These are phyloP conservation scores for Millerozyma miso DNA, from an alignment of 805 yeast genomes.

Conservation along the genomic window DNA sequence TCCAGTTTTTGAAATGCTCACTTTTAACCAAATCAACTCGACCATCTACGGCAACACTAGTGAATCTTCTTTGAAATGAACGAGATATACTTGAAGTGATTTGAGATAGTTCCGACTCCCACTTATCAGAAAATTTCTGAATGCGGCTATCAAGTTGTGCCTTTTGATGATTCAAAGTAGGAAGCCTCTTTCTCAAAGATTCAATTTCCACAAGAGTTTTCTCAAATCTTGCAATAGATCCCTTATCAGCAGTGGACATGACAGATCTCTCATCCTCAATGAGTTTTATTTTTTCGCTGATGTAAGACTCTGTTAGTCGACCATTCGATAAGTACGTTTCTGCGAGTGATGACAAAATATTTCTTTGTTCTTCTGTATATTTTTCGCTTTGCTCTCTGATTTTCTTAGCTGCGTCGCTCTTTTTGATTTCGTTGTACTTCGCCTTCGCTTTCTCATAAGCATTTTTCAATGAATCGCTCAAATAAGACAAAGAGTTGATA, in stretches of 20 bases:
- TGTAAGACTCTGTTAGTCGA: conserved; percentile 33
- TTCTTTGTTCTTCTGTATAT: conserved; percentile 38
- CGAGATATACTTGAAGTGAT: conserved; percentile 55
- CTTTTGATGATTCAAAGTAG: conserved; percentile 24
- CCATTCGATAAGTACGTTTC: conserved; percentile 27
- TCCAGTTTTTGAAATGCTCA: conserved; percentile 69
- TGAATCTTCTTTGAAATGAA: conserved; percentile 64
- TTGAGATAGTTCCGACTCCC: conserved; percentile 61
- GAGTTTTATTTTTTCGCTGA: conserved; percentile 38
- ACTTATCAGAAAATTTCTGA: conserved; percentile 31
- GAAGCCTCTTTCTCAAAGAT: conserved; percentile 34
- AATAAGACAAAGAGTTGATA: conserved; percentile 21
- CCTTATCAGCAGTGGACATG: conserved; percentile 33
- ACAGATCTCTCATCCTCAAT: conserved; percentile 45
- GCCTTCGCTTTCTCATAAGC: conserved; percentile 31
- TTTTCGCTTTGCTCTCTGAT: conserved; percentile 30
- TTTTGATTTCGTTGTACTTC: conserved; percentile 36
- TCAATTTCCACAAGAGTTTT: conserved; percentile 30
- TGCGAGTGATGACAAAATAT: conserved; percentile 37
- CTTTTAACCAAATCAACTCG: conserved; percentile 57
- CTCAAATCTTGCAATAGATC: conserved; percentile 38
- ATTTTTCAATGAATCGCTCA: conserved; percentile 20
- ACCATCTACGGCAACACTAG: conserved; percentile 83
- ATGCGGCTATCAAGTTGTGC: conserved; percentile 33
- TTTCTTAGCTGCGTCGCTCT: conserved; percentile 35